Evolutionary conservation across 2,329 filamentous ascomycete genomes (phyloP).

Genomic region (Fusarium burgessii): DNA sequence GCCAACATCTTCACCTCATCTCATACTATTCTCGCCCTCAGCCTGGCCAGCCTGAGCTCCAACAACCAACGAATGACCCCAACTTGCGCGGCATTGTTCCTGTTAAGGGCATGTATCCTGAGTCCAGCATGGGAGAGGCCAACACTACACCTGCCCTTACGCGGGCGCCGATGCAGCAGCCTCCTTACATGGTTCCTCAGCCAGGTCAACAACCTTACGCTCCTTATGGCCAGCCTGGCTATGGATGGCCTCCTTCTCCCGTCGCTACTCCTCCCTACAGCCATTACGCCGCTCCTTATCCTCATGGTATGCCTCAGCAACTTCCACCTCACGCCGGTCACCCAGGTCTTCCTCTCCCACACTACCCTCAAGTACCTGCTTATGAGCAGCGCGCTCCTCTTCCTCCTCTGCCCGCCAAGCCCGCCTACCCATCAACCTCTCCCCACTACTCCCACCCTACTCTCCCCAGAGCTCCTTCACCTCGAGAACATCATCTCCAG

Average conservation of each 20-base stretch:
- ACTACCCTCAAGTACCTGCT: constrained; percentile 47
- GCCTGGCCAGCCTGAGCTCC: constrained; percentile 76
- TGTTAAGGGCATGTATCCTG: constrained; percentile 95
- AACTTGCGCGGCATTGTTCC: constrained; percentile 84
- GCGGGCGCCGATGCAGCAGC: constrained; percentile 73
- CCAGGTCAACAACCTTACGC: constrained; percentile 51
- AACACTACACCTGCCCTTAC: constrained; percentile 85
- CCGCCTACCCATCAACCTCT: constrained; percentile 50
- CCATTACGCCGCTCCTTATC: constrained; percentile 59
- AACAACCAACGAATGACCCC: constrained; percentile 85
- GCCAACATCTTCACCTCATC: constrained; percentile 95
- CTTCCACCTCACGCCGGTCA: constrained; percentile 48
- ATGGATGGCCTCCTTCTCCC: constrained; percentile 68
- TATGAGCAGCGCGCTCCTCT: constrained; percentile 54
- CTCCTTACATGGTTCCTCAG: constrained; percentile 55
- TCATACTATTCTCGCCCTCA: constrained; percentile 93
- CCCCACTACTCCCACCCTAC: constrained; percentile 50
- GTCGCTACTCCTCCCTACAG: constrained; percentile 65
- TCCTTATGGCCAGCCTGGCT: constrained; percentile 58
- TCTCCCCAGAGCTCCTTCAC: constrained; percentile 54
- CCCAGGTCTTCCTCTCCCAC: constrained; percentile 42
- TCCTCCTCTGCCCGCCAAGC: constrained; percentile 52
- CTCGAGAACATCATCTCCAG: constrained; percentile 60
- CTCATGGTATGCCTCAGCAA: constrained; percentile 46
- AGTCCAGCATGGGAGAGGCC: constrained; percentile 90